Evolutionary conservation across 2,329 filamentous ascomycete genomes (phyloP).

Genomic region (Fusarium sp.): DNA sequence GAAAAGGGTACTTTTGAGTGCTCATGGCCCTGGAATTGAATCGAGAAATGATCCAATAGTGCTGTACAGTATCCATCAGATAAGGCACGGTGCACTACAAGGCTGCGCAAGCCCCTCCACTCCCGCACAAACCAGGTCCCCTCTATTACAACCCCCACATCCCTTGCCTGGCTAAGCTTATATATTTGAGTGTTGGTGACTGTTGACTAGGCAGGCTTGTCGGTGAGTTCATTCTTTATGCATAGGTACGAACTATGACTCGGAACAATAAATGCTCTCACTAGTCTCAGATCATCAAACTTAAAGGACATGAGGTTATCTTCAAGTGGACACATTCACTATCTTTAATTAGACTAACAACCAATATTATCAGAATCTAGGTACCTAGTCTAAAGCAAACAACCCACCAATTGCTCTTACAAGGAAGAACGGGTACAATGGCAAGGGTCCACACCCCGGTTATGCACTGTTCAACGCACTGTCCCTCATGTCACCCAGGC

Average conservation of each 20-base stretch:
- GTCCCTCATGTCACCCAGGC: constrained; percentile 18
- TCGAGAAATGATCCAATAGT: constrained; percentile 1
- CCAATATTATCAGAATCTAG: constrained; percentile 24
- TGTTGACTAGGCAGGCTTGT: not conserved
- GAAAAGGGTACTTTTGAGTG: constrained; percentile 26
- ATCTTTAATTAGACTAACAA: constrained; percentile 16
- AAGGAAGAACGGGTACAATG: constrained; percentile 20
- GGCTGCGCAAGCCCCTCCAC: constrained; percentile 38
- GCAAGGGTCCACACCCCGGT: constrained; percentile 32
- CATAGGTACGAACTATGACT: not conserved
- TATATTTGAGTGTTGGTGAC: constrained; percentile 9
- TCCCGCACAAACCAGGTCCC: constrained; percentile 37
- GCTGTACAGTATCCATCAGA: constrained; percentile 22
- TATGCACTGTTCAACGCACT: constrained; percentile 32
- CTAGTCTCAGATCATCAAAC: not conserved
- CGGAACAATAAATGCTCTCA: not conserved
- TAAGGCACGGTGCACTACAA: constrained; percentile 31
- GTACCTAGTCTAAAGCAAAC: constrained; percentile 14
- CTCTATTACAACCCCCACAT: constrained; percentile 34
- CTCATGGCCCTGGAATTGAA: constrained; percentile 9
- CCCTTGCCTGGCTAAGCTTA: constrained; percentile 31
- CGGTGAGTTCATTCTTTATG: constrained; percentile 4
- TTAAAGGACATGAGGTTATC: constrained; percentile 1
- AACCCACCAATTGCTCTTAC: constrained; percentile 10
- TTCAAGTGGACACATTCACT: constrained; percentile 3